Evolutionary conservation across 495 filamentous ascomycete species (phyloP), one percentile per base, ranked within the genome.

Genomic region (Paragyromitra xinjiangensis): DNA sequence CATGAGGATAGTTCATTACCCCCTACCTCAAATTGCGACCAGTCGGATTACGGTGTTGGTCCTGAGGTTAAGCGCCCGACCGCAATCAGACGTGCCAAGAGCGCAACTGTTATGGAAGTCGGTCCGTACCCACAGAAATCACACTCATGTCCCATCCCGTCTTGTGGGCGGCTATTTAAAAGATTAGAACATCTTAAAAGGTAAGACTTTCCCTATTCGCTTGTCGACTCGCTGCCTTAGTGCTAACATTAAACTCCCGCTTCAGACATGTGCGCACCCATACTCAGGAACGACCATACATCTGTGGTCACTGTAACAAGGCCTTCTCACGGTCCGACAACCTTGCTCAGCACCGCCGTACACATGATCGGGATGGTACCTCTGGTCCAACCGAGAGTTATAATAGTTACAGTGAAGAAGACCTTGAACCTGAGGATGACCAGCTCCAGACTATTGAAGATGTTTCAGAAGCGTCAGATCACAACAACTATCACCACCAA

Each of bases 251-350:
- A 87, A 87, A 85, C 84, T 88, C 42, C 48, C 91, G 85, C 86
- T 84, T 61, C 84, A 97, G 94, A 87, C 95, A 99, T 88, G 96
- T 99, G 84, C 92, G 95, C 84, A 99, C 95, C 82, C 95, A 99
- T 87, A 99, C 95, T 24, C 95, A 99, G 89, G 95, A 99, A 87
- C 91, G 95, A 87, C 95, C 95, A 80, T 99, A 99, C 85, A 91
- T 93, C 80, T 99, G 95, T 88, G 91, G 91, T 81, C 92, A 96
- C 84, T 99, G 95, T 89, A 97, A 91, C 88, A 98, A 98, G 86
- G 95, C 95, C 59, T 99, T 99, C 85, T 98, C 95, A 59, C 89
- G 95, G 82, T 97, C 94, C 80, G 95, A 99, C 86, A 99, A 99
- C 84, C 91, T 99, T 84, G 95, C 95, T 84, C 95, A 99, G 92